A percentile compares a stretch with the other conserved stretches of the same genome.
phyloP scores from a whole-genome alignment of 2,329 filamentous ascomycete species.

The Penicillium sp. region DNA sequence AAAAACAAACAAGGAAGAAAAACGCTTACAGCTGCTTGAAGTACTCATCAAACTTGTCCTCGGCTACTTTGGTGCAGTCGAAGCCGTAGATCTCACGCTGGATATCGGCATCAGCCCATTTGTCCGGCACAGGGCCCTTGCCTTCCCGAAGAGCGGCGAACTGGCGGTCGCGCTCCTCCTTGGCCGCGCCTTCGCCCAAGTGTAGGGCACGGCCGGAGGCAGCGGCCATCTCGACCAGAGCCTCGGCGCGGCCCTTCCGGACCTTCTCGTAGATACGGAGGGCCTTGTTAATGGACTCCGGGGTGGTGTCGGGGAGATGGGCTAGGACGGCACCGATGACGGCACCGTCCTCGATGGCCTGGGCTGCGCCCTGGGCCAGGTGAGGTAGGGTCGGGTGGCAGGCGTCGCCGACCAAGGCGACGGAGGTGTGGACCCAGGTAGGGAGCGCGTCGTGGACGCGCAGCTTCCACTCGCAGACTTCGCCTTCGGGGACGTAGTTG shows the following conservation, averaged over 20 bases:
- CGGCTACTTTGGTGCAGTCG: conserved; percentile 58
- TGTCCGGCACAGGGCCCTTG: conserved; percentile 55
- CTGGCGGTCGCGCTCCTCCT: conserved; percentile 57
- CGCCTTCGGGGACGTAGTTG: conserved; percentile 60
- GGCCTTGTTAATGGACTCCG: conserved; percentile 51
- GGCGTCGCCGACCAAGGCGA: conserved; percentile 58
- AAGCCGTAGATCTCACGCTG: conserved; percentile 65
- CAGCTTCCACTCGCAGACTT: conserved; percentile 66
- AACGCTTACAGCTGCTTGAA: conserved; percentile 32
- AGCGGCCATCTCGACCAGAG: conserved; percentile 56
- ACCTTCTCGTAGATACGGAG: conserved; percentile 57
- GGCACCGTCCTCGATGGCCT: conserved; percentile 63
- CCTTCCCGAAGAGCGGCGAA: conserved; percentile 54
- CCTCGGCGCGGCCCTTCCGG: conserved; percentile 56
- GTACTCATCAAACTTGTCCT: conserved; percentile 52
- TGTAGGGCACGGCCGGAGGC: conserved; percentile 55
- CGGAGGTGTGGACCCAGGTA: conserved; percentile 57
- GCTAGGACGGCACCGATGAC: conserved; percentile 54
- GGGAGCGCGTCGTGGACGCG: conserved; percentile 60
- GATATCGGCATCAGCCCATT: conserved; percentile 68
- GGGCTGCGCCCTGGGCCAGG: conserved; percentile 62
- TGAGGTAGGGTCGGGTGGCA: conserved; percentile 64
- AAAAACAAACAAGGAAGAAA: neutral
- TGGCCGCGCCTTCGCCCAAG: conserved; percentile 57
- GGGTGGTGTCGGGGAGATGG: conserved; percentile 47